phyloP scores from a whole-genome alignment of 2,329 filamentous ascomycete genomes.

The Alternaria hordeiaustralica region DNA sequence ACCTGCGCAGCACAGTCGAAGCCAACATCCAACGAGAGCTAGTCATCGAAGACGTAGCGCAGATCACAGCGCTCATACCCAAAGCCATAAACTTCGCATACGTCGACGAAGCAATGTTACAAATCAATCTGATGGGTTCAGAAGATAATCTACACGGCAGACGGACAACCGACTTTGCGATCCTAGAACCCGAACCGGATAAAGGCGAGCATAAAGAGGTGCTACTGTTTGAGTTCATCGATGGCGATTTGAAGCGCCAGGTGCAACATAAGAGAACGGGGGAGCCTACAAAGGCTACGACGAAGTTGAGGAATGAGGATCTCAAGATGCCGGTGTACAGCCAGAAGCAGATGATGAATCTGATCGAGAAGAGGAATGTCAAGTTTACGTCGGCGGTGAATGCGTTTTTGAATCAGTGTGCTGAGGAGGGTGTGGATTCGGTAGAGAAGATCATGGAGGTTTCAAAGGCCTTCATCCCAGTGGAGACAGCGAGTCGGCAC shows the following conservation, averaged over 20 bases:
- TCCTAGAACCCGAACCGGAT: slow-evolving; percentile 45
- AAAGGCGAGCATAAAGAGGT: slow-evolving; percentile 67
- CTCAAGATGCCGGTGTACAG: slow-evolving; percentile 92
- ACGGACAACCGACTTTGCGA: slow-evolving; percentile 55
- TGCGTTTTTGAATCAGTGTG: slow-evolving; percentile 76
- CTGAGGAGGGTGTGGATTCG: slow-evolving; percentile 69
- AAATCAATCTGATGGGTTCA: slow-evolving; percentile 76
- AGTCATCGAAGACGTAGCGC: slow-evolving; percentile 78
- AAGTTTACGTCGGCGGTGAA: slow-evolving; percentile 83
- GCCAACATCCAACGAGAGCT: slow-evolving; percentile 76
- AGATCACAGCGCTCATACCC: slow-evolving; percentile 79
- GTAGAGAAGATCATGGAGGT: slow-evolving; percentile 68
- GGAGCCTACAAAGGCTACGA: slow-evolving; percentile 70
- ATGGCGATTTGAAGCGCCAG: slow-evolving; percentile 86
- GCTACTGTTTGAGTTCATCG: slow-evolving; percentile 88
- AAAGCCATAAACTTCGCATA: slow-evolving; percentile 82
- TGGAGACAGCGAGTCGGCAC: slow-evolving; percentile 56
- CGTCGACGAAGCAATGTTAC: slow-evolving; percentile 82
- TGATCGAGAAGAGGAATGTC: slow-evolving; percentile 88
- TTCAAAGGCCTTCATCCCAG: slow-evolving; percentile 68
- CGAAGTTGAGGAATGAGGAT: slow-evolving; percentile 76
- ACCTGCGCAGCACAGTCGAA: slow-evolving; percentile 83
- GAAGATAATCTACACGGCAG: slow-evolving; percentile 70
- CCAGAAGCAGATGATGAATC: slow-evolving; percentile 85
- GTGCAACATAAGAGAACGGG: slow-evolving; percentile 75